Percentiles rank a stretch among this genome's conserved stretches.
Conservation (phyloP, 169 alveolate genomes). For the Perkinsus marinus region DNA sequence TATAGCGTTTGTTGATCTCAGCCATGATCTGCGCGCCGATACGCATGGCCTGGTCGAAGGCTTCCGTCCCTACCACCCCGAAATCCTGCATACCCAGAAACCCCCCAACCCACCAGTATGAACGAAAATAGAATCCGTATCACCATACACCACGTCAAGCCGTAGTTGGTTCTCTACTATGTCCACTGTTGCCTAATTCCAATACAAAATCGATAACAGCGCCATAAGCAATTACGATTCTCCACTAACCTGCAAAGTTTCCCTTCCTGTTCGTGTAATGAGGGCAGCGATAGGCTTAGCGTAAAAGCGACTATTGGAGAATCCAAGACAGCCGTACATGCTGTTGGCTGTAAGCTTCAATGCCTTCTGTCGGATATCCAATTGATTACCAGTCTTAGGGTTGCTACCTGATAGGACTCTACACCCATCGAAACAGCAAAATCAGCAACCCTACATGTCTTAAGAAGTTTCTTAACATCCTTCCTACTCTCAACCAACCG, state of each 20-base stretch:
- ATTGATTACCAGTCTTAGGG: slow-evolving; percentile 28
- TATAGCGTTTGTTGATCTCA: slow-evolving; percentile 78
- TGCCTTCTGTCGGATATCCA: slow-evolving; percentile 85
- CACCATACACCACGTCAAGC: slow-evolving; percentile 95
- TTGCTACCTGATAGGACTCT: slow-evolving; percentile 37
- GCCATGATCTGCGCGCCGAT: slow-evolving; percentile 69
- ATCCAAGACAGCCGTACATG: slow-evolving; percentile 97
- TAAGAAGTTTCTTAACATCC: slow-evolving; percentile 21
- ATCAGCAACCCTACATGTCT: slow-evolving; percentile 51
- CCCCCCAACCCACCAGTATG: background rate
- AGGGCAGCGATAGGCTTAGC: slow-evolving; percentile 93
- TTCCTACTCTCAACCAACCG: slow-evolving; percentile 31
- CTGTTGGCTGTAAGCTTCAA: slow-evolving; percentile 94
- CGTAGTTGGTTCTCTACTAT: slow-evolving; percentile 73
- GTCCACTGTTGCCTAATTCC: slow-evolving; percentile 59
- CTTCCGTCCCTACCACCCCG: slow-evolving; percentile 2
- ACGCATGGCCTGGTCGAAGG: slow-evolving; percentile 60
- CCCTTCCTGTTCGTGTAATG: slow-evolving; percentile 86
- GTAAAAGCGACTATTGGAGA: slow-evolving; percentile 86
- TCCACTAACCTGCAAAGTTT: slow-evolving; percentile 45
- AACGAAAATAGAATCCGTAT: slow-evolving; percentile 98
- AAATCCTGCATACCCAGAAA: background rate
- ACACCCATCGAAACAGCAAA: slow-evolving; percentile 41
- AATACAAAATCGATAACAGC: too few species aligned
- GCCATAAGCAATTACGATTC: background rate